phyloP scores from a whole-genome alignment of 2,329 filamentous ascomycete species.

The Verticillium zaregamsianum region DNA sequence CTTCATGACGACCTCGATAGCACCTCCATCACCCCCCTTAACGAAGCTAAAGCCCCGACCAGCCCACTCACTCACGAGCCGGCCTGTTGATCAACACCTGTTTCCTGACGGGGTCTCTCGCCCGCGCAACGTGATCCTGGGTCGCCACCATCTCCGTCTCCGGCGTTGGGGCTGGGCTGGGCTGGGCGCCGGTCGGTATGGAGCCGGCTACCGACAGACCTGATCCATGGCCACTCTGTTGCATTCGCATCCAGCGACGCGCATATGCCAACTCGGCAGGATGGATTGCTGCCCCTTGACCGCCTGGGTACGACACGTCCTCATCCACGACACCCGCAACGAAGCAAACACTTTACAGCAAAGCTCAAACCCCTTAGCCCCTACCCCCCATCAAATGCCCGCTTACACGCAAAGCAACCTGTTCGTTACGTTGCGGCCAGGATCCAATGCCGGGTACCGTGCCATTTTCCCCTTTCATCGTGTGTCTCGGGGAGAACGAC shows the following conservation, averaged over 20 bases:
- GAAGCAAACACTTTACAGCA: neutral
- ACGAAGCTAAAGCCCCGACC: neutral
- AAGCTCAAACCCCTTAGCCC: neutral
- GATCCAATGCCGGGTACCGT: neutral
- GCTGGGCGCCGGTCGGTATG: neutral
- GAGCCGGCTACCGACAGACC: neutral
- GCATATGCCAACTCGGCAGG: neutral
- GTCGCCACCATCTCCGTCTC: neutral
- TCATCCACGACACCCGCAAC: neutral
- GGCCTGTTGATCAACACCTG: neutral
- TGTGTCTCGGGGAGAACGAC: neutral
- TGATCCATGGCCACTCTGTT: neutral
- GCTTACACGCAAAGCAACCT: neutral
- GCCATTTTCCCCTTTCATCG: neutral
- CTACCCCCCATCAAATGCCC: neutral
- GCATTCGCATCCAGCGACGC: neutral
- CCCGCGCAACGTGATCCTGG: neutral
- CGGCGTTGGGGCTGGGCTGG: neutral
- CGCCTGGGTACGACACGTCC: neutral
- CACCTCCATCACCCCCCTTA: neutral
- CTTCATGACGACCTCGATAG: neutral
- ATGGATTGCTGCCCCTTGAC: neutral
- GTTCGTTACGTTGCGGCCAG: neutral
- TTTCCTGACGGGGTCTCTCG: neutral
- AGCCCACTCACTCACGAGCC: neutral